Conservation (phyloP, 2,329 filamentous ascomycete genomes). For the Cytospora leucostoma region DNA sequence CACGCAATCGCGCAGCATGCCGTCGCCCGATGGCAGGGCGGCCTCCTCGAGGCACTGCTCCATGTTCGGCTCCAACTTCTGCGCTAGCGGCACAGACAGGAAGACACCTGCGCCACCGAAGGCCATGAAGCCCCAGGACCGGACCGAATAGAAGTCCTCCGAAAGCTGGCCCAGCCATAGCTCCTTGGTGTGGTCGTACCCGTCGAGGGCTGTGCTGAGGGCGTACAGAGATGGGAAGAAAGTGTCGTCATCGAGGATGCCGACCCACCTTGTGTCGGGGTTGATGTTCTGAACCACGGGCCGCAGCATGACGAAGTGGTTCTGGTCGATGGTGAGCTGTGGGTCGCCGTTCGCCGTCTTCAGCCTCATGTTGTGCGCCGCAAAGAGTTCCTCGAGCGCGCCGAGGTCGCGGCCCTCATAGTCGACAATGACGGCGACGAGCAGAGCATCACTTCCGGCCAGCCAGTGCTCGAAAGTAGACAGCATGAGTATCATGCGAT, state of each 20-base stretch:
- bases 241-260: constrained; percentile 63
- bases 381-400: constrained; percentile 38
- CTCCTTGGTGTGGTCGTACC: constrained; percentile 50
- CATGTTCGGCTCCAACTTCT: constrained; percentile 48
- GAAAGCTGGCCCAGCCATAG: constrained; percentile 60
- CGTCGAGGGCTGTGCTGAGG: constrained; percentile 48
- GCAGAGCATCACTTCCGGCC: constrained; percentile 49
- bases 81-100: constrained; percentile 54
- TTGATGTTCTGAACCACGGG: constrained; percentile 49
- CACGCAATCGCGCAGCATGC: constrained; percentile 59
- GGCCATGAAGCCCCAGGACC: constrained; percentile 57
- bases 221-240: constrained; percentile 60
- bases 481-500: constrained; percentile 52
- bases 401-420: constrained; percentile 29
- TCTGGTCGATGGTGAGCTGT: constrained; percentile 48
- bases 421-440: constrained; percentile 55
- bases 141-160: constrained; percentile 55
- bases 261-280: constrained; percentile 54
- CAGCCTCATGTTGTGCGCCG: constrained; percentile 35
- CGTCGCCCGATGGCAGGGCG: constrained; percentile 48
- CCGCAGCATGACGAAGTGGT: constrained; percentile 58
- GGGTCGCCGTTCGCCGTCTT: constrained; percentile 32
- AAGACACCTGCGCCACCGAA: constrained; percentile 64
- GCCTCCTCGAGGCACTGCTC: constrained; percentile 48
- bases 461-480: constrained; percentile 59